These are phyloP conservation scores for Beta corolliflora DNA, from an alignment of 179 eudicot genomes.

Conservation along the genomic window DNA sequence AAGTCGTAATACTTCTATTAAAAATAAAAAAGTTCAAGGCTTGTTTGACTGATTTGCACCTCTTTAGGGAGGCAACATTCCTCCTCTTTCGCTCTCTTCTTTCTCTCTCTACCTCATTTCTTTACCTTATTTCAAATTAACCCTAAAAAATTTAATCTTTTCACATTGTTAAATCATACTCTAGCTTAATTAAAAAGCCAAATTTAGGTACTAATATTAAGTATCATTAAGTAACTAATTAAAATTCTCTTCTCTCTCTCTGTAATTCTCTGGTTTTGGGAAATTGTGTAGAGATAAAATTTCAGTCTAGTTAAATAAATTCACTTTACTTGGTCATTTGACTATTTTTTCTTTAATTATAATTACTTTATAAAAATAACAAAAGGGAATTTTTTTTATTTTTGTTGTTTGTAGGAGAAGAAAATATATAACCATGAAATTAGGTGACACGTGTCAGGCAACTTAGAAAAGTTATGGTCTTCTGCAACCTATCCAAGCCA, in stretches of 20 bases:
- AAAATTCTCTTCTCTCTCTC: not conserved
- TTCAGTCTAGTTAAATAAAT: not conserved
- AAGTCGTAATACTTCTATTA: not conserved
- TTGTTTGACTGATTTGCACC: conserved; percentile 42
- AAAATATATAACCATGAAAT: not conserved
- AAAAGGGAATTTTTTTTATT: too few species aligned
- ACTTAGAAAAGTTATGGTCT: not conserved
- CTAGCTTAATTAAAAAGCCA: not conserved
- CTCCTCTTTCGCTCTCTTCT: conserved; percentile 15
- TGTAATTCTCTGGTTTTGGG: conserved; percentile 29
- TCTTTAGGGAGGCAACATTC: conserved; percentile 35
- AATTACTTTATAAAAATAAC: too few species aligned
- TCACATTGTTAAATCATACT: not conserved
- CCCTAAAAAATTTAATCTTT: not conserved
- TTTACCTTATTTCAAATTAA: not conserved
- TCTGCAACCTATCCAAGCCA: conserved; percentile 28
- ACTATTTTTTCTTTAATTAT: not conserved
- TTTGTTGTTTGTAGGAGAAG: not conserved
- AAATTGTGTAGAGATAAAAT: conserved; percentile 31
- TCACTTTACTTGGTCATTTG: conserved; percentile 17
- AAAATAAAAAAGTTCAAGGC: not conserved
- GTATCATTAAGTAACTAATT: not conserved
- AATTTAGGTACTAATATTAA: not conserved
- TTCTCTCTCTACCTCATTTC: not conserved
- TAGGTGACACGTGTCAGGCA: conserved; percentile 17